Percentiles rank a stretch among this genome's conserved stretches.
phyloP scores from a whole-genome alignment of 2,329 filamentous ascomycete species.

The Pseudocercospora fuligena region DNA sequence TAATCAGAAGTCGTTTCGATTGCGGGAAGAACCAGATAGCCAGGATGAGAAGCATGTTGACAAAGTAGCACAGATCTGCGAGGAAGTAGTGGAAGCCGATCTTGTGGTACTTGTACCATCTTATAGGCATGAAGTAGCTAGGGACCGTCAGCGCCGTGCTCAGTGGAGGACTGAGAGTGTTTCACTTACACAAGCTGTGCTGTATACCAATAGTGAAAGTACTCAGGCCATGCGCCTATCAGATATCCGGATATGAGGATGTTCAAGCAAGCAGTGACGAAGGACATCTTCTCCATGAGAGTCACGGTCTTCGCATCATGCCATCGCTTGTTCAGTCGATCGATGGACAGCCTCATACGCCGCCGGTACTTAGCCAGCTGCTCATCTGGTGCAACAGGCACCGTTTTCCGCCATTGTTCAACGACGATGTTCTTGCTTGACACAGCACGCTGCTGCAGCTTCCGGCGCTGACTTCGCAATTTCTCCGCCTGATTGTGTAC shows the following conservation, averaged over 20 bases:
- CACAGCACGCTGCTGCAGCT: constrained; percentile 73
- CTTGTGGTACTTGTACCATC: constrained; percentile 86
- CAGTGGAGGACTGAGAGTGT: background rate
- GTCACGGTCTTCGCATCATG: constrained; percentile 89
- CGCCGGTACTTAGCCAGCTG: constrained; percentile 88
- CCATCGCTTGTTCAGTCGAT: constrained; percentile 83
- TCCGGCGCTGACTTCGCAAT: constrained; percentile 81
- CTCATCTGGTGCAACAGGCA: constrained; percentile 80
- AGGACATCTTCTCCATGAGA: constrained; percentile 88
- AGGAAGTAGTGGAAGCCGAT: constrained; percentile 97
- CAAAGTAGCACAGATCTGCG: constrained; percentile 96
- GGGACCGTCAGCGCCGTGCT: constrained; percentile 22
- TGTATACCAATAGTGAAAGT: constrained; percentile 87
- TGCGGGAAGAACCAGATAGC: constrained; percentile 88
- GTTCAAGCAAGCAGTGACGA: constrained; percentile 95
- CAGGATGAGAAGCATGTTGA: constrained; percentile 82
- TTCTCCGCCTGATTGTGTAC: constrained; percentile 83
- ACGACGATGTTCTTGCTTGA: constrained; percentile 87
- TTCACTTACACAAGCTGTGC: constrained; percentile 40
- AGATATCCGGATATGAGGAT: constrained; percentile 96
- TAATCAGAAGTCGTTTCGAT: constrained; percentile 90
- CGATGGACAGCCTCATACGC: constrained; percentile 87
- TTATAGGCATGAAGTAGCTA: constrained; percentile 95
- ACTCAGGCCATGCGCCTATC: constrained; percentile 81
- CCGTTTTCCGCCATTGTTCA: constrained; percentile 86